phyloP scores from a whole-genome alignment of 352 stramenopile genomes.

The Pythium myriotylum region DNA sequence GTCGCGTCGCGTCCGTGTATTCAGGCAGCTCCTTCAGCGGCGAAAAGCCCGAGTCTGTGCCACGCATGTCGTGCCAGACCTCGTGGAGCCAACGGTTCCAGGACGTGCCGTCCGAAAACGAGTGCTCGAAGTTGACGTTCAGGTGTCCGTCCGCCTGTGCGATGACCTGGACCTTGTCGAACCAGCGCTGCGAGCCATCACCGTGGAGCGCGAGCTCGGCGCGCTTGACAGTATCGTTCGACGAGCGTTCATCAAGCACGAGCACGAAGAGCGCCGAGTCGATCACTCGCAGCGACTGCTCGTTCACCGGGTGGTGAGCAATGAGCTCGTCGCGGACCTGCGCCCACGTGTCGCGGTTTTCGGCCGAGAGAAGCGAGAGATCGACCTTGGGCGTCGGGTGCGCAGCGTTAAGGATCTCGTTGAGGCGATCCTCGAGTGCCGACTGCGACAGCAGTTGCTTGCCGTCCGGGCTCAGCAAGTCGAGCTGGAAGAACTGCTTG shows the following conservation, averaged over 20 bases:
- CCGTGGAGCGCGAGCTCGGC: constrained; percentile 86
- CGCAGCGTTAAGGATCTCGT: constrained; percentile 67
- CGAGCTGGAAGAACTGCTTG: constrained; percentile 84
- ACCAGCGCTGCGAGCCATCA: constrained; percentile 86
- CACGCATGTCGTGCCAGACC: constrained; percentile 89
- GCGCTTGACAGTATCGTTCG: constrained; percentile 67
- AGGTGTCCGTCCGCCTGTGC: constrained; percentile 82
- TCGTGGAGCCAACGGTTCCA: constrained; percentile 94
- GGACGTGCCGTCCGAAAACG: constrained; percentile 91
- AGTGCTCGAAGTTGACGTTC: constrained; percentile 95
- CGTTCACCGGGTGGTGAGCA: constrained; percentile 66
- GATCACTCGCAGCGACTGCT: constrained; percentile 70
- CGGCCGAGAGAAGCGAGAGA: constrained; percentile 77
- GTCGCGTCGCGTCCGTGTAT: constrained; percentile 46
- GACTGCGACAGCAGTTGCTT: constrained; percentile 82
- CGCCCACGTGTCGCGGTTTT: constrained; percentile 88
- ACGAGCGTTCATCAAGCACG: constrained; percentile 80
- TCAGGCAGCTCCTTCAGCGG: constrained; percentile 67
- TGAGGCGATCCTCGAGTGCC: constrained; percentile 62
- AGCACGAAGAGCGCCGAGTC: constrained; percentile 91
- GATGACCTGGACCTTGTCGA: constrained; percentile 93
- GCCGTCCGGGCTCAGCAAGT: constrained; percentile 78
- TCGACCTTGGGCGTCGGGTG: constrained; percentile 57
- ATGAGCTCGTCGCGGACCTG: constrained; percentile 74
- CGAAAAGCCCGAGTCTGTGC: constrained; percentile 72